These are phyloP conservation scores for Haplographium delicatum DNA, from an alignment of 495 filamentous ascomycete species.

Conservation along the genomic window DNA sequence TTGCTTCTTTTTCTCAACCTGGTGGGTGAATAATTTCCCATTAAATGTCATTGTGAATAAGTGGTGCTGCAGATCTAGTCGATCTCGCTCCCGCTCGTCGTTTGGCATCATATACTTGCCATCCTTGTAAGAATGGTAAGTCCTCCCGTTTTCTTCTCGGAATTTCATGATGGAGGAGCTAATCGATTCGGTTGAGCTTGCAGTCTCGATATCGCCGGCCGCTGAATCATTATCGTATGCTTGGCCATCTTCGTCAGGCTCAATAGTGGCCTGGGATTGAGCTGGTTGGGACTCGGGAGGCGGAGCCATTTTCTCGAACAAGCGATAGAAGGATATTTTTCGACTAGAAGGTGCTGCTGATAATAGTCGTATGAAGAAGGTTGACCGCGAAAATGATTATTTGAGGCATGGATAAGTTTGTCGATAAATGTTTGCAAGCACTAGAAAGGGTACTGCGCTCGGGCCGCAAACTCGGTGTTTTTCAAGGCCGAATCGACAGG, in stretches of 20 bases:
- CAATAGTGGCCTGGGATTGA: background rate
- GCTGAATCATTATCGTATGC: constrained; percentile 1
- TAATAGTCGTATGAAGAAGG: too few relatives aligned
- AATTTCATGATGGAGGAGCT: constrained; percentile 25
- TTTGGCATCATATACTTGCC: constrained; percentile 36
- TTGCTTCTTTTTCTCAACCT: constrained; percentile 1
- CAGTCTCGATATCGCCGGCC: constrained; percentile 1
- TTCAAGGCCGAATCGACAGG: too few relatives aligned
- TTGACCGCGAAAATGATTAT: too few relatives aligned
- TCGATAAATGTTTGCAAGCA: too few relatives aligned
- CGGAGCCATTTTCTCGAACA: too few relatives aligned
- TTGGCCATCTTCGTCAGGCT: constrained; percentile 1
- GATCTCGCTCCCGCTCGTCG: constrained; percentile 37
- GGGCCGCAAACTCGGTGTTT: too few relatives aligned
- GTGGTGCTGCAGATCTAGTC: constrained; percentile 47
- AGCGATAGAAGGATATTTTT: too few relatives aligned
- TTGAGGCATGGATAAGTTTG: too few relatives aligned
- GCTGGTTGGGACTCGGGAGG: too few relatives aligned
- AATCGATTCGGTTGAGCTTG: constrained; percentile 28
- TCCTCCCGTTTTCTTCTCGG: constrained; percentile 30
- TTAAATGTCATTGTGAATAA: constrained; percentile 37
- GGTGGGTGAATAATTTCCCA: constrained; percentile 33
- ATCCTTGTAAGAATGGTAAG: constrained; percentile 34
- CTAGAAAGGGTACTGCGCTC: too few relatives aligned
- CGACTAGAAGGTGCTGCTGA: too few relatives aligned